phyloP scores from a whole-genome alignment of 208 protist species.

The Balamuthia mandrillaris region DNA sequence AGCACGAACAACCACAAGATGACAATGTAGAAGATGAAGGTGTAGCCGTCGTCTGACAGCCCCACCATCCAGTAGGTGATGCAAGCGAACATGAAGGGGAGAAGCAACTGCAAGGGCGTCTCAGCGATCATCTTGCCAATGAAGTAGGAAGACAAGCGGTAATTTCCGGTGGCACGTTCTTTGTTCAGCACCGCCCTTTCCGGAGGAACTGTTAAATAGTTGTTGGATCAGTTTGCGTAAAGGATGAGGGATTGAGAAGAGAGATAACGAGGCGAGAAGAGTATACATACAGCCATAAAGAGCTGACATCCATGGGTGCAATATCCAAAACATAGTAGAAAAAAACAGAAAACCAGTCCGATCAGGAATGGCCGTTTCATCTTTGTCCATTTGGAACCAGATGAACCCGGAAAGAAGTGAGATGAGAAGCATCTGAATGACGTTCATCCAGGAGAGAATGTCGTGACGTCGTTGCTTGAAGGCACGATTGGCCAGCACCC shows the following conservation, averaged over 20 bases:
- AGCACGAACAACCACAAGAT: not conserved
- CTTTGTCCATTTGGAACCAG: not conserved
- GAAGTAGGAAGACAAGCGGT: conserved; percentile 44
- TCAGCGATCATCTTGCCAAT: conserved; percentile 48
- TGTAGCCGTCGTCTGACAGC: not conserved
- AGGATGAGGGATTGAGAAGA: no score
- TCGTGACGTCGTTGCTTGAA: conserved; percentile 28
- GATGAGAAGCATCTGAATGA: not conserved
- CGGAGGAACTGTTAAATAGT: not conserved
- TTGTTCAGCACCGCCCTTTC: conserved; percentile 41
- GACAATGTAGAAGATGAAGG: not conserved
- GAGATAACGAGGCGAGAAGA: not conserved
- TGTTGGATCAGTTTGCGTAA: no score
- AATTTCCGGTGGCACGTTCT: conserved; percentile 23
- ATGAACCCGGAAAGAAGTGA: not conserved
- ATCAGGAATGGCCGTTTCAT: not conserved
- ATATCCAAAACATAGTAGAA: not conserved
- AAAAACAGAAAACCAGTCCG: not conserved
- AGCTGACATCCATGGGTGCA: not conserved
- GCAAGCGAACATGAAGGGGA: conserved; percentile 44
- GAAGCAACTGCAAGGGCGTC: conserved; percentile 19
- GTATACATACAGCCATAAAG: not conserved
- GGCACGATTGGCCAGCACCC: conserved; percentile 17
- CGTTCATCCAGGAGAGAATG: not conserved
- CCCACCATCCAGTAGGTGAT: conserved; percentile 33